Conservation (phyloP, 257 asterid genomes). For the Anisodus acutangulus region DNA sequence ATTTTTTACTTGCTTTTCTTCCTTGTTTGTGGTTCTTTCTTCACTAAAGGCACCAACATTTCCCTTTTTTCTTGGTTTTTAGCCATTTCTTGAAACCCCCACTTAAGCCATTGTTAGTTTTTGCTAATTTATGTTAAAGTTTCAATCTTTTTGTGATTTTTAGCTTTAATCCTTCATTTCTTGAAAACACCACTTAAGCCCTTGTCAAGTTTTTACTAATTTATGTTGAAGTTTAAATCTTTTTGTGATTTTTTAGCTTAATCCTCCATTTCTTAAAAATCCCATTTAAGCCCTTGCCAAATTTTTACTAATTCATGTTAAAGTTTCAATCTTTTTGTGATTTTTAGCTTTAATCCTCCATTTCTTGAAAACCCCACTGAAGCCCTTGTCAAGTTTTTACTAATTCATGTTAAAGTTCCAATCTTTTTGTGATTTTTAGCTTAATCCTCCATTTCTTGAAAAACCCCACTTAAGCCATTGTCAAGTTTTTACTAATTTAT, state of each 20-base stretch:
- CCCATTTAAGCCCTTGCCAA: neutral
- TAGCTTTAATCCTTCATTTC: neutral
- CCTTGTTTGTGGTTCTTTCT: neutral
- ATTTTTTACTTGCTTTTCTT: neutral
- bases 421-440: no score
- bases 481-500: neutral
- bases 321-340: no score
- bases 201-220: neutral
- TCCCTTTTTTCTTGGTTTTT: neutral
- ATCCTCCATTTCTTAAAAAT: neutral
- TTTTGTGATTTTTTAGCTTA: no score
- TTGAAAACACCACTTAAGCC: neutral
- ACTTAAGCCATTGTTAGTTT: neutral
- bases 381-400: neutral
- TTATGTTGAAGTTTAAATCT: neutral
- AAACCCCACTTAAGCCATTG: neutral
- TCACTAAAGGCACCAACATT: neutral
- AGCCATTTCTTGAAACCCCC: neutral
- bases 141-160: neutral
- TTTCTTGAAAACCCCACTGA: neutral
- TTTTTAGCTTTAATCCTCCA: no score
- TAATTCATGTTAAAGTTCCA: neutral
- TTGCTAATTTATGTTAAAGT: neutral
- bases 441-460: neutral
- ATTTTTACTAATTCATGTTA: neutral